Conservation (phyloP, 352 stramenopile genomes). For the Globisporangium takayamanum region DNA sequence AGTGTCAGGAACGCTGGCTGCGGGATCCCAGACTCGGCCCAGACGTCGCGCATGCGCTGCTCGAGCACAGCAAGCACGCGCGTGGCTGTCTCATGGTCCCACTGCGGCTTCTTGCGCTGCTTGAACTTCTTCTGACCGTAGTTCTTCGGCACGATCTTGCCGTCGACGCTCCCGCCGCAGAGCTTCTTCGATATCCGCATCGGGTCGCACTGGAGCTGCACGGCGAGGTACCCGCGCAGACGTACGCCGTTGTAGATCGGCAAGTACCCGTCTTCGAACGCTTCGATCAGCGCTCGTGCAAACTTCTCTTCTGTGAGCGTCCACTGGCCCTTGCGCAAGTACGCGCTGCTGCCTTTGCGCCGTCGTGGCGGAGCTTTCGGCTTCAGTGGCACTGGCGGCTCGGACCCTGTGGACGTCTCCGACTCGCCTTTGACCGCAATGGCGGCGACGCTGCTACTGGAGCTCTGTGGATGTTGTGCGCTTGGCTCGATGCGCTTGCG, state of each 20-base stretch:
- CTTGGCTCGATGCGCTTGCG: slow-evolving; percentile 10
- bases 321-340: slow-evolving; percentile 70
- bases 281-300: slow-evolving; percentile 52
- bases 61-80: slow-evolving; percentile 41
- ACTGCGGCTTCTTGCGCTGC: slow-evolving; percentile 47
- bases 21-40: slow-evolving; percentile 42
- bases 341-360: slow-evolving; percentile 59
- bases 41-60: slow-evolving; percentile 43
- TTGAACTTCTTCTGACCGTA: slow-evolving; percentile 79
- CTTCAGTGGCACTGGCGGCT: background rate
- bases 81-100: slow-evolving; percentile 41
- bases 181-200: slow-evolving; percentile 84
- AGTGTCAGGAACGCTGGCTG: slow-evolving; percentile 54
- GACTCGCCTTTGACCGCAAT: too few species aligned
- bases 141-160: slow-evolving; percentile 67
- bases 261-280: slow-evolving; percentile 65
- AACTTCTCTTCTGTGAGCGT: slow-evolving; percentile 59
- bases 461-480: background rate
- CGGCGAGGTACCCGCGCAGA: slow-evolving; percentile 63
- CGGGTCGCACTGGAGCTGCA: slow-evolving; percentile 73
- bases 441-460: background rate
- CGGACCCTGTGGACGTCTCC: too few species aligned
- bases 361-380: slow-evolving; percentile 14
- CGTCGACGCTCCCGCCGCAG: slow-evolving; percentile 58
- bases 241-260: slow-evolving; percentile 70